Evolutionary conservation across 768 basidiomycete genomes (phyloP), one percentile per base, ranked within the genome.

Genomic region (Termitomyces sp.): DNA sequence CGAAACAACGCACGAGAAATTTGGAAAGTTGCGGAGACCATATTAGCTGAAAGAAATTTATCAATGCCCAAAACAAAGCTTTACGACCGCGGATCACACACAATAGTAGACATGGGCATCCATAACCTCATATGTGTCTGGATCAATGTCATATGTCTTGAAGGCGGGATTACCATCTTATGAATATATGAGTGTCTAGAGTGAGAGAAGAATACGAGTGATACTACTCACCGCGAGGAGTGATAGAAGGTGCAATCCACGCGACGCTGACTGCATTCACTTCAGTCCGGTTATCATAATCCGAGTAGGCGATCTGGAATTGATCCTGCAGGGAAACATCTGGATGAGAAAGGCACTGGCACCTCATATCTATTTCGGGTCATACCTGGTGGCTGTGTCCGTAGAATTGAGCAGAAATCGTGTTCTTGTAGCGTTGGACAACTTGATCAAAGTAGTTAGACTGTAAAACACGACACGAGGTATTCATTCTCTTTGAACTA

Each of bases 371-470:
- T 22, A 2, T 36, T n/a, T 20, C 3, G 3, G 22, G 18, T 14
- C 69, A 56, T 50, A 76, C 77, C 55, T 73, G 63, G 59, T 83
- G 83, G 16, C 74, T 83, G 59, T 87, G 85, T 3, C 85, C 85
- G 62, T 80, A 86, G 65, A 87, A 85, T 57, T 82, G 81, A 1
- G 71, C 83, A 4, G 82, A 80, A 54, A 86, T 83, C 6, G 80
- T 83, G 56, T 79, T 74, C 57, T 75, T 76, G 65, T 85, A 87
- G 5, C 85, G 74, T 58, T 83, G 80, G 32, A 86, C 69, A 55
- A 86, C 74, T 66, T 87, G 84, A 64, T 84, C 74, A 49, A 82
- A 85, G 65, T 84, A 85, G 60, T 84, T 82, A 1, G 84, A 84
- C 80, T 85, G 60, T 22, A 56, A 36, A 46, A 50, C 6, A 32